These are phyloP conservation scores for Viola pubescens DNA, from an alignment of 441 rosid species.

Conservation along the genomic window DNA sequence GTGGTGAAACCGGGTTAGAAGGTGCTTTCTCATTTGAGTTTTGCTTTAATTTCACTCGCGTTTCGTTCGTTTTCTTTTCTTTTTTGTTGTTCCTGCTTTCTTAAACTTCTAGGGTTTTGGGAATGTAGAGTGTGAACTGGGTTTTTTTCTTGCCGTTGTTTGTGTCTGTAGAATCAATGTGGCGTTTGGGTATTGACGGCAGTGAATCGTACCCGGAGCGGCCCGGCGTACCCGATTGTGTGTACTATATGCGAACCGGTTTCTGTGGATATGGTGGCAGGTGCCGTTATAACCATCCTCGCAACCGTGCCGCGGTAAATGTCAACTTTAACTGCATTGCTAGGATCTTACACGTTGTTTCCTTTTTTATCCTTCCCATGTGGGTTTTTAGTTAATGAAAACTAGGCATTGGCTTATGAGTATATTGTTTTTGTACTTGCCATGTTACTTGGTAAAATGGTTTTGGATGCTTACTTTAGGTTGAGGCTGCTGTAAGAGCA, in stretches of 20 bases:
- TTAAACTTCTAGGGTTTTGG: conserved; percentile 33
- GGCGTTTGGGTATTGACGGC: conserved; percentile 51
- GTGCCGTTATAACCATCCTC: conserved; percentile 94
- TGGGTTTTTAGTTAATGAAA: background rate
- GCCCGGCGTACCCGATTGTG: conserved; percentile 69
- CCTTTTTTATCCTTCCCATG: background rate
- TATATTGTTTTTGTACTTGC: conserved; percentile 4
- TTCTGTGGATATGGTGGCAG: conserved; percentile 63
- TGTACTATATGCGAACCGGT: conserved; percentile 93
- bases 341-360: background rate
- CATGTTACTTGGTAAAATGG: conserved; percentile 4
- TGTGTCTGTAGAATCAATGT: conserved; percentile 61
- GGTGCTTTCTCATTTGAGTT: conserved; percentile 28
- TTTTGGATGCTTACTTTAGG: conserved; percentile 31
- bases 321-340: conserved; percentile 1
- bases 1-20: conserved; percentile 49
- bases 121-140: conserved; percentile 15
- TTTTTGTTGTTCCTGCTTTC: background rate
- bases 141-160: conserved; percentile 12
- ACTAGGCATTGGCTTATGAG: no score
- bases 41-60: conserved; percentile 16
- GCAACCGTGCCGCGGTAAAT: conserved; percentile 72
- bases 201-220: conserved; percentile 70
- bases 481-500: conserved; percentile 86
- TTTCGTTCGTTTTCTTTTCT: conserved; percentile 13